A percentile compares a stretch with the other conserved stretches of the same genome.
phyloP scores from a whole-genome alignment of 2,329 filamentous ascomycete genomes.

The Pseudogymnoascus sp. region DNA sequence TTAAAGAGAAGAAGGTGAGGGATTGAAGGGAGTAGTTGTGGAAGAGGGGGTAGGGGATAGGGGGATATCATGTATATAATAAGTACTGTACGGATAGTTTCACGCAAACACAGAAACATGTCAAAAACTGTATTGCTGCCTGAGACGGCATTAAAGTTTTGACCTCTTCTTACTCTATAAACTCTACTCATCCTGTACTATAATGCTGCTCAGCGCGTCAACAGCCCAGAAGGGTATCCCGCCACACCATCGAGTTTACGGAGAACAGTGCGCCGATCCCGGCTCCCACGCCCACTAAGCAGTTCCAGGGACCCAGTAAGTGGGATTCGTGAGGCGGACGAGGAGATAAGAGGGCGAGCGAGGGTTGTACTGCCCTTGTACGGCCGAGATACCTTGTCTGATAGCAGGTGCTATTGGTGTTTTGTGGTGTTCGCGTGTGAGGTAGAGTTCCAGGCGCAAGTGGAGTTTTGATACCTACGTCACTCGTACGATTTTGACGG shows the following conservation, averaged over 20 bases:
- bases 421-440: background rate
- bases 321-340: background rate
- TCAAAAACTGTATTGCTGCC: background rate
- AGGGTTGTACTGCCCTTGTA: background rate
- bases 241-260: background rate
- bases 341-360: background rate
- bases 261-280: background rate
- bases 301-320: background rate
- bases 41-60: background rate
- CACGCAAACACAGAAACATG: background rate
- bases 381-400: background rate
- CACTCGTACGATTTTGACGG: background rate
- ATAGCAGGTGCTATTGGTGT: background rate
- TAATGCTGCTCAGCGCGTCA: background rate
- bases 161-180: background rate
- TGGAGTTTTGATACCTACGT: background rate
- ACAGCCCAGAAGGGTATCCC: background rate
- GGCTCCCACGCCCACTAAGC: background rate
- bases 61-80: background rate
- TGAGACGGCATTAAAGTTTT: background rate
- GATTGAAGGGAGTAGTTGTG: background rate
- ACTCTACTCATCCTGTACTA: background rate
- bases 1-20: background rate
- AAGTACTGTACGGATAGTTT: background rate
- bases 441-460: background rate